These are phyloP conservation scores for Tolypocladium tropicale DNA, from an alignment of 2,329 filamentous ascomycete species.

Conservation along the genomic window DNA sequence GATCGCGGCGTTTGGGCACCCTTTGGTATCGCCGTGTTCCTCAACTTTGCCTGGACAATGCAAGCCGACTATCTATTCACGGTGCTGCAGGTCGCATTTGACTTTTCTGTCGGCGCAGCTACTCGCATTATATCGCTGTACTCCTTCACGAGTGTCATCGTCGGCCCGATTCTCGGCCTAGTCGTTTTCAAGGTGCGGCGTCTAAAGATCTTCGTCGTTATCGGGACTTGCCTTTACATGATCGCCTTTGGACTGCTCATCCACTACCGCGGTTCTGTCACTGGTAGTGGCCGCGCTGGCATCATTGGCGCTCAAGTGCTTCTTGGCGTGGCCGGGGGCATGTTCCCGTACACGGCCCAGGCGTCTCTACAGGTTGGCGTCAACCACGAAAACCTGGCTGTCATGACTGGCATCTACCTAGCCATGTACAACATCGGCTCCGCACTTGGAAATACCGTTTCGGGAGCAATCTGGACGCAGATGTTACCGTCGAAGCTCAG, in stretches of 20 bases:
- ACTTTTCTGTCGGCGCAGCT: conserved; percentile 41
- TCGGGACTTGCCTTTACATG: conserved; percentile 44
- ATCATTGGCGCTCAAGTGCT: conserved; percentile 47
- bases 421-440: conserved; percentile 31
- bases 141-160: conserved; percentile 40
- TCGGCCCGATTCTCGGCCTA: conserved; percentile 39
- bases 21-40: conserved; percentile 38
- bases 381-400: conserved; percentile 24
- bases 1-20: conserved; percentile 52
- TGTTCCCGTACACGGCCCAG: conserved; percentile 37
- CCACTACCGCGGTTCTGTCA: conserved; percentile 38
- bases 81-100: conserved; percentile 46
- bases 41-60: conserved; percentile 43
- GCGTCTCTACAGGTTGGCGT: conserved; percentile 28
- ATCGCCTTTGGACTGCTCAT: conserved; percentile 48
- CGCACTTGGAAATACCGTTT: conserved; percentile 28
- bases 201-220: conserved; percentile 48
- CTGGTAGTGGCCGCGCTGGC: conserved; percentile 30
- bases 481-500: conserved; percentile 22
- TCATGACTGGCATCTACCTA: conserved; percentile 27
- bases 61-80: conserved; percentile 52
- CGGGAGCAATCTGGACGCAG: conserved; percentile 32
- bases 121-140: conserved; percentile 49
- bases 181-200: conserved; percentile 40
- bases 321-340: conserved; percentile 46